Evolutionary conservation across 2,329 filamentous ascomycete species (phyloP).

Genomic region (Neurospora sp.): DNA sequence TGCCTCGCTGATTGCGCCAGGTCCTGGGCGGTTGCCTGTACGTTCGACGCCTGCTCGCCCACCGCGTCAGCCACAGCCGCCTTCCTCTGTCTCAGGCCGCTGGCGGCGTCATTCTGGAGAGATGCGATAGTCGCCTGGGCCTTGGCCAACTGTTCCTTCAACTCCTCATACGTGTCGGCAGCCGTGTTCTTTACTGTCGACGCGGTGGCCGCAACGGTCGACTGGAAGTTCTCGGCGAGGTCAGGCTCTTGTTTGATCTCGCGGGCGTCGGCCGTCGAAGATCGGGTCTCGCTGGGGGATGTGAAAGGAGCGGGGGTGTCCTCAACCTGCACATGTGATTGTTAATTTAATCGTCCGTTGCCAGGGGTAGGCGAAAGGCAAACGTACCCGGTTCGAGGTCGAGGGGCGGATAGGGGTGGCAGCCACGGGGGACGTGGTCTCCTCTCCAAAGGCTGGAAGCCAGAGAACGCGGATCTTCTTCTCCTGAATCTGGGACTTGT

Average conservation of each 20-base stretch:
- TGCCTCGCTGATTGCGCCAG: constrained; percentile 45
- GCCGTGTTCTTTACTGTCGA: constrained; percentile 15
- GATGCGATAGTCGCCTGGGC: constrained; percentile 64
- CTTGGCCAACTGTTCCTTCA: constrained; percentile 35
- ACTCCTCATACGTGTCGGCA: constrained; percentile 18
- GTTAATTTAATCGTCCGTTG: background rate
- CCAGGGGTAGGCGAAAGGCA: constrained; percentile 4
- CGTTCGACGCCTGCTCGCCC: constrained; percentile 28
- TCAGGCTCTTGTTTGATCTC: constrained; percentile 9
- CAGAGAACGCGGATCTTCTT: constrained; percentile 93
- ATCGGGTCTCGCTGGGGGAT: constrained; percentile 20
- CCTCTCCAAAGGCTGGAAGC: constrained; percentile 50
- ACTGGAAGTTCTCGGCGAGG: constrained; percentile 8
- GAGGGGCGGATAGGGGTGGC: constrained; percentile 21
- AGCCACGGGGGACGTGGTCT: constrained; percentile 11
- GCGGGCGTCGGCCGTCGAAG: constrained; percentile 12
- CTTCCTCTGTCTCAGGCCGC: constrained; percentile 74
- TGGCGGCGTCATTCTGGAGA: constrained; percentile 50
- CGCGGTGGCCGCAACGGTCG: constrained; percentile 9
- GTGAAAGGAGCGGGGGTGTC: constrained; percentile 24
- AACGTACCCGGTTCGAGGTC: constrained; percentile 20
- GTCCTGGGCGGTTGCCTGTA: constrained; percentile 28
- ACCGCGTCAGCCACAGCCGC: constrained; percentile 22
- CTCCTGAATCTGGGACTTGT: constrained; percentile 75
- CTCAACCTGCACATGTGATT: constrained; percentile 18